A percentile compares a stretch with the other conserved stretches of the same genome.
These are phyloP conservation scores for Adansonia gregorii DNA, from an alignment of 441 rosid genomes.

Conservation along the genomic window DNA sequence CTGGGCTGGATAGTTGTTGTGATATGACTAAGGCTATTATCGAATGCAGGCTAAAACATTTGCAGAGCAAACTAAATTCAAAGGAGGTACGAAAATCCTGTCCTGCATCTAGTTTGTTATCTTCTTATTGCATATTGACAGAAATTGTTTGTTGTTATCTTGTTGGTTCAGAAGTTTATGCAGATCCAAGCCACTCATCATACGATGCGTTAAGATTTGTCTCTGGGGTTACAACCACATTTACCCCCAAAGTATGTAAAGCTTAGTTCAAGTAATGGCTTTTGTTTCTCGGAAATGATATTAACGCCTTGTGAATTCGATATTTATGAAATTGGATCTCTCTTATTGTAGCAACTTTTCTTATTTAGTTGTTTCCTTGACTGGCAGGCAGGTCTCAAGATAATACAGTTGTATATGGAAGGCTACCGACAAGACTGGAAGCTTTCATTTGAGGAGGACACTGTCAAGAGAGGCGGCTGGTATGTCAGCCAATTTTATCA, in stretches of 20 bases:
- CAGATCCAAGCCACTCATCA: conserved; percentile 83
- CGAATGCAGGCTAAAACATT: conserved; percentile 78
- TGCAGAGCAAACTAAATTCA: conserved; percentile 78
- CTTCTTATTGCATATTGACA: conserved; percentile 26
- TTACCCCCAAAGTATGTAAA: conserved; percentile 76
- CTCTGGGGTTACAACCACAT: conserved; percentile 73
- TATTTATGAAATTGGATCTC: not conserved
- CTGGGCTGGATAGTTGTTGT: conserved; percentile 23
- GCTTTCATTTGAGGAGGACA: conserved; percentile 80
- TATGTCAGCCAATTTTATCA: conserved; percentile 40
- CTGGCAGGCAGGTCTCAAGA: conserved; percentile 82
- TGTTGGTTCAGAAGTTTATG: conserved; percentile 79
- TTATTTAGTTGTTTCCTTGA: conserved; percentile 23
- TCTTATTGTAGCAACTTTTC: not conserved
- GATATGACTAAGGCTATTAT: conserved; percentile 29
- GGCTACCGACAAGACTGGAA: conserved; percentile 98
- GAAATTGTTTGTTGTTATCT: conserved; percentile 5
- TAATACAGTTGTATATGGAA: conserved; percentile 86
- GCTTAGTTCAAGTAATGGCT: not conserved
- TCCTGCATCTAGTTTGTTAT: conserved; percentile 17
- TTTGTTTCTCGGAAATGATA: conserved; percentile 12
- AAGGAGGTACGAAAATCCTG: conserved; percentile 65
- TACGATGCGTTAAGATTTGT: conserved; percentile 80
- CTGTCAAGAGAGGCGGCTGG: conserved; percentile 91
- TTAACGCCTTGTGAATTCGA: not conserved